A percentile compares a stretch with the other conserved stretches of the same genome.
These are phyloP conservation scores for Talaromyces adpressus DNA, from an alignment of 495 filamentous ascomycete genomes.

Conservation along the genomic window DNA sequence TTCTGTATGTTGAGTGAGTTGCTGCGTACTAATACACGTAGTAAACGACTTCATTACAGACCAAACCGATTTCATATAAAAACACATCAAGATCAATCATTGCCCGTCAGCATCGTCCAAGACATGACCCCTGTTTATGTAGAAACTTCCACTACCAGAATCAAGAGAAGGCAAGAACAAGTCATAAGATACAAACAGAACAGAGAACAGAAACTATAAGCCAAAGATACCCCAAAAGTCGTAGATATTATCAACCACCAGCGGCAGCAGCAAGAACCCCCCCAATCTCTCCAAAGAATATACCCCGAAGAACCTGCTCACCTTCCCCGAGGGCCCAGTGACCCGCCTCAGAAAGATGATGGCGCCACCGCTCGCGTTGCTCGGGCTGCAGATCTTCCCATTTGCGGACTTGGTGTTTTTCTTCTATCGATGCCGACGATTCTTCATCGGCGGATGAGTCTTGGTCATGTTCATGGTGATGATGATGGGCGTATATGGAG, in stretches of 20 bases:
- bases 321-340: conserved; percentile 68
- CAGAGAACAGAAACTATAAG: not conserved
- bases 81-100: not conserved
- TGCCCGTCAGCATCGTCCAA: not conserved
- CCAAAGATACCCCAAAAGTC: not conserved
- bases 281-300: conserved; percentile 67
- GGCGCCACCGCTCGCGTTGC: conserved; percentile 62
- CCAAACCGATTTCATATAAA: not conserved
- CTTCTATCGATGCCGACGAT: not conserved
- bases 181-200: not conserved
- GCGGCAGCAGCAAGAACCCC: conserved; percentile 48
- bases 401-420: conserved; percentile 29
- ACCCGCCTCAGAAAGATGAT: conserved; percentile 58
- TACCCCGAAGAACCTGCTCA: conserved; percentile 62
- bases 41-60: not conserved
- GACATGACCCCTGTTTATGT: not conserved
- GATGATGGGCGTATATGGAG: not conserved
- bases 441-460: conserved; percentile 6
- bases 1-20: not conserved
- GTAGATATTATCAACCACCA: conserved; percentile 7
- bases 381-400: conserved; percentile 60
- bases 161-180: not conserved
- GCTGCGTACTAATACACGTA: not conserved
- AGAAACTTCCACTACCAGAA: not conserved
- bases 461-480: not conserved